These are phyloP conservation scores for Blastomyces emzantsi DNA, from an alignment of 2,329 filamentous ascomycete species.

Conservation along the genomic window DNA sequence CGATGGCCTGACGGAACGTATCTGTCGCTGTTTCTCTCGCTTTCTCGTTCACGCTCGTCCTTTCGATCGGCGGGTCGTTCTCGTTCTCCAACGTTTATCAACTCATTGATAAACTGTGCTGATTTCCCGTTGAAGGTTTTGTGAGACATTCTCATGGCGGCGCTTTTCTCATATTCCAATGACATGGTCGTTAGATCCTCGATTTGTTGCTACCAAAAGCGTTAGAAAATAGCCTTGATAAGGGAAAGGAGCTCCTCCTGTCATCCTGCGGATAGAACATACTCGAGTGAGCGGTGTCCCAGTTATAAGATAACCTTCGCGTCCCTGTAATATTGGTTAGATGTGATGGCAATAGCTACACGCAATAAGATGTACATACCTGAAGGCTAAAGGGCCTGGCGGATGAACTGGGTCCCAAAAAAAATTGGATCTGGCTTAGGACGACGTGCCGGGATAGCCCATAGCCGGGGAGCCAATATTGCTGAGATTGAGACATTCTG, in stretches of 20 bases:
- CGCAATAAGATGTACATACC: conserved; percentile 23
- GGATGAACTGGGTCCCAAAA: conserved; percentile 40
- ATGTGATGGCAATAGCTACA: conserved; percentile 17
- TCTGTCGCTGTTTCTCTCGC: conserved; percentile 4
- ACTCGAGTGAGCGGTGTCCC: conserved; percentile 41
- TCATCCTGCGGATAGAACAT: conserved; percentile 15
- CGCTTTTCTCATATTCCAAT: conserved; percentile 40
- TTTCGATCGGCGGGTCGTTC: conserved; percentile 13
- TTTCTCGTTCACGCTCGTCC: conserved; percentile 10
- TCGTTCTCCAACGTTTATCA: conserved; percentile 28
- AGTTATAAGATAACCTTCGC: conserved; percentile 42
- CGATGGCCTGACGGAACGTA: conserved; percentile 12
- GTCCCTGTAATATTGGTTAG: conserved; percentile 29
- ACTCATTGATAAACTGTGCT: conserved; percentile 38
- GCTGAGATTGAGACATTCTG: conserved; percentile 32
- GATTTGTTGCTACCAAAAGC: conserved; percentile 38
- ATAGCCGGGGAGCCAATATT: conserved; percentile 43
- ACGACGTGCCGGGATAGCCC: conserved; percentile 43
- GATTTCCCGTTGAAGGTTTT: conserved; percentile 17
- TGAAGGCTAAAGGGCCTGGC: conserved; percentile 42
- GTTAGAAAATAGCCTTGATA: conserved; percentile 10
- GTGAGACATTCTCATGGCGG: conserved; percentile 36
- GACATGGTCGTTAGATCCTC: conserved; percentile 41
- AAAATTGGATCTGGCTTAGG: conserved; percentile 41
- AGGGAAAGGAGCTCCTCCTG: conserved; percentile 4